These are phyloP conservation scores for Agrocybe praecox DNA, from an alignment of 768 basidiomycete genomes.

Conservation along the genomic window DNA sequence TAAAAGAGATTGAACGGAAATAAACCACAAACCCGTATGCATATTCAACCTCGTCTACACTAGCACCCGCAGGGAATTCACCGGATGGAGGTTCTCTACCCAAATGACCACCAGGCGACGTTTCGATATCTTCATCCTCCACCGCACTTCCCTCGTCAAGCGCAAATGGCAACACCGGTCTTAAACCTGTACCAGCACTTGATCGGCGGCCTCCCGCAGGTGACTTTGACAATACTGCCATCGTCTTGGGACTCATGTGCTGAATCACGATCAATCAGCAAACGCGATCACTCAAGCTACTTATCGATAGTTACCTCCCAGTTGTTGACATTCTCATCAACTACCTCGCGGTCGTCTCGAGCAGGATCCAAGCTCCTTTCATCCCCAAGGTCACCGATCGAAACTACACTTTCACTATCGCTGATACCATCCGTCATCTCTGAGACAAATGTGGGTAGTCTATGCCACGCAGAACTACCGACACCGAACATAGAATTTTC, in stretches of 20 bases:
- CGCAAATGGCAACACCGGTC: constrained; percentile 76
- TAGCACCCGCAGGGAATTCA: constrained; percentile 78
- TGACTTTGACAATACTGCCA: constrained; percentile 91
- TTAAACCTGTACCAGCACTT: constrained; percentile 81
- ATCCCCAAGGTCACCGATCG: constrained; percentile 87
- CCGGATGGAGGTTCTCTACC: constrained; percentile 65
- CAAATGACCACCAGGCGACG: constrained; percentile 64
- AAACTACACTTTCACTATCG: constrained; percentile 91
- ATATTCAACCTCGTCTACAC: constrained; percentile 90
- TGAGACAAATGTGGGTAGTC: constrained; percentile 75
- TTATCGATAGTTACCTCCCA: constrained; percentile 79
- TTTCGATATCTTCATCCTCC: constrained; percentile 75
- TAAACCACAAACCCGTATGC: constrained; percentile 71
- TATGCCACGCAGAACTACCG: constrained; percentile 75
- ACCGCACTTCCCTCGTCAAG: constrained; percentile 78
- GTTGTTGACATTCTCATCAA: constrained; percentile 87
- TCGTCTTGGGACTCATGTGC: constrained; percentile 97
- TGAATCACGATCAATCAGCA: constrained; percentile 26
- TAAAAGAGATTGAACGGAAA: neutral
- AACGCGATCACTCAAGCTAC: constrained; percentile 6
- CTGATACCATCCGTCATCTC: constrained; percentile 88
- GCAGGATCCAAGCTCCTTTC: constrained; percentile 67
- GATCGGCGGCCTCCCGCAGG: constrained; percentile 82
- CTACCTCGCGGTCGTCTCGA: constrained; percentile 61
- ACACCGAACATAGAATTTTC: constrained; percentile 23